phyloP scores from a whole-genome alignment of 2,329 filamentous ascomycete species.

The Thelonectria blattea region DNA sequence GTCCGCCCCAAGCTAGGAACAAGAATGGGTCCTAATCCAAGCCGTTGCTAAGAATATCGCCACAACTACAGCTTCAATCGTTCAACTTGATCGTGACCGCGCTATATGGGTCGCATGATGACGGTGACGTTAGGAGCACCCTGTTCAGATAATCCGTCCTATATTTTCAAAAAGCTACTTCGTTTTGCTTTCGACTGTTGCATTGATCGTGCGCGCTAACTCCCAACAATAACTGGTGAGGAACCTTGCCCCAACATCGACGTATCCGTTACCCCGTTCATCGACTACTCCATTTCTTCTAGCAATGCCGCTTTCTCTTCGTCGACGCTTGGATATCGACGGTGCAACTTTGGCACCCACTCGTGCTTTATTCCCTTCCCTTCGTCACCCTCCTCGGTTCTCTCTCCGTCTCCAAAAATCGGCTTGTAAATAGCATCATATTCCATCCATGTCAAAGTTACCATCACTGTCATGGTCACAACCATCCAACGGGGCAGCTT shows the following conservation, averaged over 20 bases:
- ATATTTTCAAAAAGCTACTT: neutral
- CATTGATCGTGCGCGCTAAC: slow-evolving; percentile 28
- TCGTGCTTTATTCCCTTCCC: slow-evolving; percentile 7
- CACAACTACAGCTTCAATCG: slow-evolving; percentile 16
- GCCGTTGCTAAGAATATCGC: slow-evolving; percentile 22
- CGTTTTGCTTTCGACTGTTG: neutral
- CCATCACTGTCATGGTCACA: slow-evolving; percentile 55
- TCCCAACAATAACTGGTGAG: slow-evolving; percentile 31
- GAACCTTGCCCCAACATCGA: slow-evolving; percentile 32
- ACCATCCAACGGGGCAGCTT: slow-evolving; percentile 72
- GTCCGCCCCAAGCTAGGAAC: slow-evolving; percentile 26
- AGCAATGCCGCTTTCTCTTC: slow-evolving; percentile 37
- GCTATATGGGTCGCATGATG: slow-evolving; percentile 29
- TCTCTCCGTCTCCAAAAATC: slow-evolving; percentile 87
- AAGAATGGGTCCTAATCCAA: slow-evolving; percentile 20
- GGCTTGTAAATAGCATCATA: slow-evolving; percentile 58
- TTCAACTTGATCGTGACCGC: slow-evolving; percentile 22
- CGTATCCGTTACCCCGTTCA: neutral
- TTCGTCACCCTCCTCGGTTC: slow-evolving; percentile 49
- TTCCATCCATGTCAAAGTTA: slow-evolving; percentile 53
- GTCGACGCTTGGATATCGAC: slow-evolving; percentile 19
- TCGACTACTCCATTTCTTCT: slow-evolving; percentile 20
- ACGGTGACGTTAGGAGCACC: slow-evolving; percentile 1
- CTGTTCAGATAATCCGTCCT: no score
- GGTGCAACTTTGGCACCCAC: slow-evolving; percentile 13